Conservation (phyloP, 2,329 filamentous ascomycete genomes). For the Atkinsonella hypoxylon region DNA sequence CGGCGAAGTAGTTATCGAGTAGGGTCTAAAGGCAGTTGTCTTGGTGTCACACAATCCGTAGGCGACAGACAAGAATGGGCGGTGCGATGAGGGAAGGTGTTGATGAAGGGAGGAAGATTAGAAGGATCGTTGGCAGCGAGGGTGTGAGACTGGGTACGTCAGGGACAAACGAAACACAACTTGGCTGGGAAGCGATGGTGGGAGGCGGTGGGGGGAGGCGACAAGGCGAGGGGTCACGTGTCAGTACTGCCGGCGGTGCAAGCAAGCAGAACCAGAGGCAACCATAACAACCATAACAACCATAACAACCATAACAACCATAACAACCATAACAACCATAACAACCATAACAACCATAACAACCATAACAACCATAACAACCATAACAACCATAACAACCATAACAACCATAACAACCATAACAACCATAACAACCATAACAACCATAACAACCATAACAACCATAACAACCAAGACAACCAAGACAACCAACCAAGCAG, state of each 20-base stretch:
- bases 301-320: too few species aligned
- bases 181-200: constrained; percentile 9
- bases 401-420: too few species aligned
- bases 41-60: background rate
- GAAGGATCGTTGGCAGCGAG: constrained; percentile 13
- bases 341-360: too few species aligned
- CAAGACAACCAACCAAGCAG: too few species aligned
- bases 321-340: too few species aligned
- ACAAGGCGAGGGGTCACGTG: constrained; percentile 19
- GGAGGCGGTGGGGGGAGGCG: constrained; percentile 9
- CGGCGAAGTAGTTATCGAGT: constrained; percentile 13
- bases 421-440: too few species aligned
- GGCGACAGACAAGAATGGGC: background rate
- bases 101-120: constrained; percentile 16
- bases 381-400: too few species aligned
- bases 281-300: too few species aligned
- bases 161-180: constrained; percentile 18
- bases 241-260: background rate
- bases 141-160: constrained; percentile 20
- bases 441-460: too few species aligned
- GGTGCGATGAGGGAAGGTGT: constrained; percentile 10
- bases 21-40: background rate
- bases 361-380: too few species aligned
- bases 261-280: too few species aligned
- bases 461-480: too few species aligned